These are phyloP conservation scores for Entomortierella parvispora DNA, from an alignment of 192 early-diverging fungal genomes.

Conservation along the genomic window DNA sequence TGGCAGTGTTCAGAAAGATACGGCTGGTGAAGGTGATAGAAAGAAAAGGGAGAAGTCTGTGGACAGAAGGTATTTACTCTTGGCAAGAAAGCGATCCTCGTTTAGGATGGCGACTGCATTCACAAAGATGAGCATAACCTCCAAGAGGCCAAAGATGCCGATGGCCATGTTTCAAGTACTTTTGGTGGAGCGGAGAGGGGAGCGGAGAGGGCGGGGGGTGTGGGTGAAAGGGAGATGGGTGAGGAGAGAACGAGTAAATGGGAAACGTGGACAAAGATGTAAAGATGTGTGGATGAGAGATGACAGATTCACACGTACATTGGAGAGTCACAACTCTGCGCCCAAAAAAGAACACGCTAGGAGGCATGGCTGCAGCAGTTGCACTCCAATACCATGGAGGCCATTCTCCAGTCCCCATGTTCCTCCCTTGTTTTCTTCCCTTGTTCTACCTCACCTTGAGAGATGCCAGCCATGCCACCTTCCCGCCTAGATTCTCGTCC, in stretches of 20 bases:
- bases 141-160: slow-evolving; percentile 81
- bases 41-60: neutral
- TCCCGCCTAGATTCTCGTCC: neutral
- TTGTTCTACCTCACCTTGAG: neutral
- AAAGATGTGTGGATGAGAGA: too few relatives aligned
- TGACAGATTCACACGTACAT: too few relatives aligned
- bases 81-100: slow-evolving; percentile 91
- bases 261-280: too few relatives aligned
- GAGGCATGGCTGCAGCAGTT: too few relatives aligned
- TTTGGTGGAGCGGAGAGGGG: neutral
- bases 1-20: neutral
- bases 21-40: neutral
- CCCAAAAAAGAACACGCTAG: too few relatives aligned
- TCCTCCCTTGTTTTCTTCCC: neutral
- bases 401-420: too few relatives aligned
- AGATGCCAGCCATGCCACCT: neutral
- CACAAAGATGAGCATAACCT: slow-evolving; percentile 82
- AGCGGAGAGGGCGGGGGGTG: neutral
- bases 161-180: slow-evolving; percentile 53
- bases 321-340: too few relatives aligned
- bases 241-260: too few relatives aligned
- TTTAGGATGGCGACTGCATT: slow-evolving; percentile 92
- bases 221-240: neutral
- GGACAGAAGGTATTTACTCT: slow-evolving; percentile 67
- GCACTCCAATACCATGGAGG: too few relatives aligned